Conservation (phyloP, 177 flowering plant species). For the Viscum album region DNA sequence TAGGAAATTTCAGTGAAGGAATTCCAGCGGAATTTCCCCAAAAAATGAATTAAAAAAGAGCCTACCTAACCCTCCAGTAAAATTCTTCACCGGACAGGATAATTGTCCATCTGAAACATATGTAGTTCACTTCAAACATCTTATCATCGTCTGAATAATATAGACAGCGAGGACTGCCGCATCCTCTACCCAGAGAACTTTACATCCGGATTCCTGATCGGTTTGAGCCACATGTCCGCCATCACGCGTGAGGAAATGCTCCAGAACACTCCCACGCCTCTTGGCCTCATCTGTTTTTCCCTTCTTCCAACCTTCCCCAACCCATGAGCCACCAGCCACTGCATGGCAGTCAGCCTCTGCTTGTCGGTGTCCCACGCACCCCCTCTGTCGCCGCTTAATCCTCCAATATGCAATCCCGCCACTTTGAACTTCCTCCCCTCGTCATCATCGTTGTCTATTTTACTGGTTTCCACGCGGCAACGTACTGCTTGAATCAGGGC, state of each 20-base stretch:
- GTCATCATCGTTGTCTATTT: constrained; percentile 21
- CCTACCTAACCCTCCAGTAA: too few relatives aligned
- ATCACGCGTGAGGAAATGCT: constrained; percentile 74
- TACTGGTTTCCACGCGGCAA: constrained; percentile 18
- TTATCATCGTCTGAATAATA: too few relatives aligned
- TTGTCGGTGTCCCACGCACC: constrained; percentile 65
- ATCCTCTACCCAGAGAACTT: too few relatives aligned
- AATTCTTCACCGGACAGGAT: too few relatives aligned
- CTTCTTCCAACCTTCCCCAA: constrained; percentile 54
- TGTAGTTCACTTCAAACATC: too few relatives aligned
- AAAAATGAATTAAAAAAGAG: too few relatives aligned
- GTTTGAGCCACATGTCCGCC: constrained; percentile 94
- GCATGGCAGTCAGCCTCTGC: constrained; percentile 75
- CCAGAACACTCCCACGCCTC: constrained; percentile 57
- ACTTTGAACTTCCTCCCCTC: constrained; percentile 55
- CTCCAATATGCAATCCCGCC: constrained; percentile 57
- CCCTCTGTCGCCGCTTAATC: constrained; percentile 36
- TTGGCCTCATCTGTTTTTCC: constrained; percentile 26
- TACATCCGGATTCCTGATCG: constrained; percentile 79
- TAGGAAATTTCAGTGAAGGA: too few relatives aligned
- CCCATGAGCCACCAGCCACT: constrained; percentile 75
- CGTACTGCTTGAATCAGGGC: constrained; percentile 47
- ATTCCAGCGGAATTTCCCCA: too few relatives aligned
- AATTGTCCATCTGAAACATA: too few relatives aligned
- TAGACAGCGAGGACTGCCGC: too few relatives aligned